Evolutionary conservation across 1,284 basidiomycete species (phyloP).

Genomic region (Pascua guehoae): DNA sequence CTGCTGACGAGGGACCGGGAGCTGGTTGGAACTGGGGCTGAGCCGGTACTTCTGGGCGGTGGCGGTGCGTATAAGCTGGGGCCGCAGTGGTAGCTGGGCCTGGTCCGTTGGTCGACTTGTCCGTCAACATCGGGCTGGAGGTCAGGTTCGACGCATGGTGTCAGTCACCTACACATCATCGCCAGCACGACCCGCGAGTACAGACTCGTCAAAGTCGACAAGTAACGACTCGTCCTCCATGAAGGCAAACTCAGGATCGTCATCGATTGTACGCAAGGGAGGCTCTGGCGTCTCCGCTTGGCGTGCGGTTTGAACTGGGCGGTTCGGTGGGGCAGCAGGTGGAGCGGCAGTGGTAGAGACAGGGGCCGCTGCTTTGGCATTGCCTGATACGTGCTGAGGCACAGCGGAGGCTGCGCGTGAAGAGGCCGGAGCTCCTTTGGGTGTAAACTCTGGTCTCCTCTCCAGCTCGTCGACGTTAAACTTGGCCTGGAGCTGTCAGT

Average conservation of each 20-base stretch:
- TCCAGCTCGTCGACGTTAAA: conserved; percentile 70
- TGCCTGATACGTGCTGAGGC: conserved; percentile 17
- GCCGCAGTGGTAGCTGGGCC: neutral
- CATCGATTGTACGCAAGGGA: conserved; percentile 29
- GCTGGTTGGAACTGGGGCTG: neutral
- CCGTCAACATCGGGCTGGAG: conserved; percentile 5
- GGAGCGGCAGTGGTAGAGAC: neutral
- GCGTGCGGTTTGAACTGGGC: neutral
- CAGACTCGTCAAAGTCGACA: conserved; percentile 21
- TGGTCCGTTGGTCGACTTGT: neutral
- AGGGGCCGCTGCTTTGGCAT: conserved; percentile 9
- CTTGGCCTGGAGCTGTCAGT: conserved; percentile 57
- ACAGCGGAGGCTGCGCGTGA: conserved; percentile 23
- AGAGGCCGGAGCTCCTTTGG: conserved; percentile 8
- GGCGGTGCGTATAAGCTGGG: conserved; percentile 38
- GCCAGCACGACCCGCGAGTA: conserved; percentile 1
- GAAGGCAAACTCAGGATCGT: conserved; percentile 27
- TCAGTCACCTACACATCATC: conserved; percentile 12
- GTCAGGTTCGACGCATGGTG: neutral
- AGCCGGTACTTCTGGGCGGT: conserved; percentile 32
- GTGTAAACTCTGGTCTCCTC: conserved; percentile 69
- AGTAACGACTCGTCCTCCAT: conserved; percentile 33
- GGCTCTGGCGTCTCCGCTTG: conserved; percentile 5
- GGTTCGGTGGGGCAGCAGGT: neutral
- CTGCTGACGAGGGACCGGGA: conserved; percentile 1